These are phyloP conservation scores for Voacanga thouarsii DNA, from an alignment of 257 asterid genomes.

Conservation along the genomic window DNA sequence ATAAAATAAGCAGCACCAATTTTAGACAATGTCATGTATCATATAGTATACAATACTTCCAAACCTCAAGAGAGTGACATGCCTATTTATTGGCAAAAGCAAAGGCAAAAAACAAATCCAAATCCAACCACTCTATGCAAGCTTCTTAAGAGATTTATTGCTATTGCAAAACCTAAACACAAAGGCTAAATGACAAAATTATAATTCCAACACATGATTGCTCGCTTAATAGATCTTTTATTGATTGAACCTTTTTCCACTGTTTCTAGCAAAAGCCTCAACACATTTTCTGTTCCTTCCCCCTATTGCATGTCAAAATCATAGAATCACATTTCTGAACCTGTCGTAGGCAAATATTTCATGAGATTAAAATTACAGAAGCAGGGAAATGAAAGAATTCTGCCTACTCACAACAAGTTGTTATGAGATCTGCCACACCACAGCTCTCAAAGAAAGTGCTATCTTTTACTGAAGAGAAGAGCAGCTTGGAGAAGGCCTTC, in stretches of 20 bases:
- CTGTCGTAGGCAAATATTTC: neutral
- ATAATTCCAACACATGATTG: neutral
- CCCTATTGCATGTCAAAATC: conserved; percentile 56
- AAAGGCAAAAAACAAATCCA: too few relatives aligned
- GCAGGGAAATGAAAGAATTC: neutral
- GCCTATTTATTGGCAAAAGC: too few relatives aligned
- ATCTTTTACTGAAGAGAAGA: conserved; percentile 83
- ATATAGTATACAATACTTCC: neutral
- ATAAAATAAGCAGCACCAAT: neutral
- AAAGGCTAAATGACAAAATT: too few relatives aligned
- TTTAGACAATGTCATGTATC: neutral
- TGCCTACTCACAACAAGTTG: conserved; percentile 78
- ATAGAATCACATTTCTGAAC: neutral
- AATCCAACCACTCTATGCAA: too few relatives aligned
- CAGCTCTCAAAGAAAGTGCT: conserved; percentile 95
- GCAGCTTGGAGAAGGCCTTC: conserved; percentile 85
- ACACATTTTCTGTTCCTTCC: conserved; percentile 95
- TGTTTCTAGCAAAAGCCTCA: conserved; percentile 80
- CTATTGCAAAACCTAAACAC: too few relatives aligned
- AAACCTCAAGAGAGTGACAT: too few relatives aligned
- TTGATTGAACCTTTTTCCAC: conserved; percentile 56
- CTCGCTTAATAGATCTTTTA: neutral
- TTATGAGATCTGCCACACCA: conserved; percentile 89
- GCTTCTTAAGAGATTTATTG: too few relatives aligned
- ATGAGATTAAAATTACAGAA: neutral